These are phyloP conservation scores for Cercospora zeina DNA, from an alignment of 2,329 filamentous ascomycete species.

Conservation along the genomic window DNA sequence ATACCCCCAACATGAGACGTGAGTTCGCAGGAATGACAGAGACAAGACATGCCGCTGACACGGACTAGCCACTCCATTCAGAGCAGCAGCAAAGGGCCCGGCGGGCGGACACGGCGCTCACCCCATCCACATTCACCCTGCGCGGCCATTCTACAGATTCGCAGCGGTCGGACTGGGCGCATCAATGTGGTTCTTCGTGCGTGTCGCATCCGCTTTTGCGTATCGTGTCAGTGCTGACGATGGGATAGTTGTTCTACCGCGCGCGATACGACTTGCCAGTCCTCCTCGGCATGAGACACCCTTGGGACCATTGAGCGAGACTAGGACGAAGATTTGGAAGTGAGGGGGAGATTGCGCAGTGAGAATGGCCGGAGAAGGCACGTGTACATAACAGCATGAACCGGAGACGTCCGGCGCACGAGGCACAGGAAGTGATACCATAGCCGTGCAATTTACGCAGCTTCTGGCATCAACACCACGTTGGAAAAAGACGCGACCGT, in stretches of 20 bases:
- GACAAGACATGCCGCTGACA: not conserved
- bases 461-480: not conserved
- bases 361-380: not conserved
- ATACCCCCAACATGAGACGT: constrained; percentile 19
- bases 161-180: constrained; percentile 84
- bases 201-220: not conserved
- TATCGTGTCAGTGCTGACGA: constrained; percentile 17
- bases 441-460: constrained; percentile 16
- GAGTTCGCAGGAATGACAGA: not conserved
- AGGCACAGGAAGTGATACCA: constrained; percentile 12
- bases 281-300: constrained; percentile 90
- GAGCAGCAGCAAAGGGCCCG: constrained; percentile 33
- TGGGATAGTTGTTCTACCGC: constrained; percentile 80
- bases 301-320: constrained; percentile 78
- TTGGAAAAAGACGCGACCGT: not conserved
- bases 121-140: constrained; percentile 61
- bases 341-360: not conserved
- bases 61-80: constrained; percentile 22
- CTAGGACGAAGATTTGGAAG: not conserved
- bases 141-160: constrained; percentile 74
- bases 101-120: constrained; percentile 49
- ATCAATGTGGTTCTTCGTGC: constrained; percentile 98
- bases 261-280: constrained; percentile 94
- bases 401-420: constrained; percentile 14
- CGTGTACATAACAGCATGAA: constrained; percentile 11